Evolutionary conservation across 1,139 yeast species (phyloP).

Genomic region (Yamadazyma diddensiae): DNA sequence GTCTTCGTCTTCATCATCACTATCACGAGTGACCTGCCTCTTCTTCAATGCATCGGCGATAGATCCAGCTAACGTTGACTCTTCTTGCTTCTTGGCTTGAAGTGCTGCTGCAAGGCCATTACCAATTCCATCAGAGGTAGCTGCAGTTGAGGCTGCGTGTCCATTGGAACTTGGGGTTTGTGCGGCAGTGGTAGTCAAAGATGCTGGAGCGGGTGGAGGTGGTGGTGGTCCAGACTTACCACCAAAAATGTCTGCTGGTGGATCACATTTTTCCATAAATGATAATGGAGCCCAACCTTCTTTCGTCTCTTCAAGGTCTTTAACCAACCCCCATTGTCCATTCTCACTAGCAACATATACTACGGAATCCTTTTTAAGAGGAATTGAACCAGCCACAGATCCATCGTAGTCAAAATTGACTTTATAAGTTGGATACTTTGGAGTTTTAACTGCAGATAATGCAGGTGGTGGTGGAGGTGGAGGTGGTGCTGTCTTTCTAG

Average conservation of each 20-base stretch:
- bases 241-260: conserved; percentile 32
- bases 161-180: conserved; percentile 13
- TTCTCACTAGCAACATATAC: conserved; percentile 72
- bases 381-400: conserved; percentile 75
- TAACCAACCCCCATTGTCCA: conserved; percentile 89
- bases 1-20: conserved; percentile 73
- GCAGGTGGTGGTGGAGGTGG: conserved; percentile 63
- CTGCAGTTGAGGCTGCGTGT: too few relatives aligned
- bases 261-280: conserved; percentile 67
- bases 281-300: conserved; percentile 99
- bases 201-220: conserved; percentile 33
- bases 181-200: conserved; percentile 14
- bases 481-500: conserved; percentile 12
- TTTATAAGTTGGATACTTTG: conserved; percentile 73
- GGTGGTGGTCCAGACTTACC: conserved; percentile 25
- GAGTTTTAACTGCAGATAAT: conserved; percentile 51
- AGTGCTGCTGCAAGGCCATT: conserved; percentile 75
- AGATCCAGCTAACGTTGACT: conserved; percentile 71
- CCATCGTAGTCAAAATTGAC: conserved; percentile 92
- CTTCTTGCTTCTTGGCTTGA: conserved; percentile 63
- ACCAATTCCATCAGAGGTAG: conserved; percentile 15
- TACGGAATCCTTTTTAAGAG: conserved; percentile 71
- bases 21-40: conserved; percentile 75
- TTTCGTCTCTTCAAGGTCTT: conserved; percentile 64
- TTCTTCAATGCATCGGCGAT: conserved; percentile 87